Percentiles rank a stretch among this genome's conserved stretches.
Conservation (phyloP, 2,329 filamentous ascomycete species). For the Emmonsiellopsis sp. region DNA sequence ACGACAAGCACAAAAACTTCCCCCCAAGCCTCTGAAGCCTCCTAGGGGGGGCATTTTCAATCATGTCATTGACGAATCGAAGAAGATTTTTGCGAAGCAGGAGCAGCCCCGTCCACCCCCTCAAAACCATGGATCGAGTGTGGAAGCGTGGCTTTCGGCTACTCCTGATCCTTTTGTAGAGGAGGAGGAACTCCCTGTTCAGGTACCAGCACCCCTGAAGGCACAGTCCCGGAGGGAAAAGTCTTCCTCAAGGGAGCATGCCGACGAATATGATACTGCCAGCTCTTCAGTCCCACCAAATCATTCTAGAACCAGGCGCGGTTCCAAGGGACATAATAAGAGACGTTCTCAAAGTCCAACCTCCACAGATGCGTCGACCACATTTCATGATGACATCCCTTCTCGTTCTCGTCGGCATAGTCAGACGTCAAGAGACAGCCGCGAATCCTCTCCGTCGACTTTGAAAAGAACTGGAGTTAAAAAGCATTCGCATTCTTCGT, state of each 20-base stretch:
- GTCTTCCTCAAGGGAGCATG: constrained; percentile 5
- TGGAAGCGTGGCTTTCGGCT: constrained; percentile 53
- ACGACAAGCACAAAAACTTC: constrained; percentile 17
- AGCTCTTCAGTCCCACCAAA: not conserved
- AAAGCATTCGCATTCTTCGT: constrained; percentile 9
- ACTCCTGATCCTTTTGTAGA: constrained; percentile 48
- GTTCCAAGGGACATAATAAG: not conserved
- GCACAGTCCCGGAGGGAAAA: constrained; percentile 24
- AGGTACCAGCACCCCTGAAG: constrained; percentile 32
- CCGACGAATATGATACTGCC: not conserved
- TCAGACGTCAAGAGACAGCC: constrained; percentile 2
- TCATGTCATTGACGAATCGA: constrained; percentile 36
- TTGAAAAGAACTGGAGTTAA: constrained; percentile 18
- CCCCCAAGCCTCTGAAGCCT: constrained; percentile 18
- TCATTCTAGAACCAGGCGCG: not conserved
- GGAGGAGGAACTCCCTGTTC: constrained; percentile 20
- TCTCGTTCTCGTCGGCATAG: not conserved
- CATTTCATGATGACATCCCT: not conserved
- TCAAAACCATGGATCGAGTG: constrained; percentile 39
- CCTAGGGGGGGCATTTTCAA: constrained; percentile 34
- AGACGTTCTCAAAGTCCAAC: not conserved
- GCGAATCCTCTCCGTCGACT: constrained; percentile 14
- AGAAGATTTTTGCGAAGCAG: constrained; percentile 35
- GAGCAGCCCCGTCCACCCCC: constrained; percentile 30
- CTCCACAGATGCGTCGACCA: not conserved